These are phyloP conservation scores for Fusarium brevicatenulatum DNA, from an alignment of 2,329 filamentous ascomycete species.

Conservation along the genomic window DNA sequence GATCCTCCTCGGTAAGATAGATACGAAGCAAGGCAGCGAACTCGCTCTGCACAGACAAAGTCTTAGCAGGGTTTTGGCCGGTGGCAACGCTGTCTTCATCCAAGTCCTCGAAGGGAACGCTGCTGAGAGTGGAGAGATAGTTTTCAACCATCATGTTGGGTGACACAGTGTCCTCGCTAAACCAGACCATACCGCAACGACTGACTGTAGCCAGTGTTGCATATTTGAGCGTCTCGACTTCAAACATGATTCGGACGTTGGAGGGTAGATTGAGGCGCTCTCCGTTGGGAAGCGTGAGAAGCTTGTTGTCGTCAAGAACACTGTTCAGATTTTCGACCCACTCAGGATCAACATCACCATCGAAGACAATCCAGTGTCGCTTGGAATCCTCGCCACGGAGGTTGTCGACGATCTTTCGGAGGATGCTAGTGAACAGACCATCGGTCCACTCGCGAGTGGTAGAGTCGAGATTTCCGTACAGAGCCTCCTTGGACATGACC, in stretches of 20 bases:
- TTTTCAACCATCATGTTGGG: conserved; percentile 91
- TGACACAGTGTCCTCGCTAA: conserved; percentile 96
- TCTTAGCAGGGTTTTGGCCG: conserved; percentile 80
- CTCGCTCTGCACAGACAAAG: conserved; percentile 79
- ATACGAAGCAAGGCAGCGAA: conserved; percentile 82
- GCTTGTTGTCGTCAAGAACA: conserved; percentile 98
- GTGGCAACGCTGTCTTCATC: conserved; percentile 89
- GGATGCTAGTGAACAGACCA: conserved; percentile 95
- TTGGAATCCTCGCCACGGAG: conserved; percentile 96
- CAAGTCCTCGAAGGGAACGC: conserved; percentile 89
- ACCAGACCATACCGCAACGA: conserved; percentile 99
- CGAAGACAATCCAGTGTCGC: conserved; percentile 99
- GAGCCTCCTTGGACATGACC: conserved; percentile 98
- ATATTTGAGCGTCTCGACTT: conserved; percentile 97
- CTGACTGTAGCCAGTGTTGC: conserved; percentile 98
- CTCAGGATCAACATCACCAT: conserved; percentile 98
- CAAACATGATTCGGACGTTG: conserved; percentile 99
- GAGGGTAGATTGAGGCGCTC: conserved; percentile 93
- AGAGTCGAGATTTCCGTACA: conserved; percentile 95
- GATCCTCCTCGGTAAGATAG: conserved; percentile 80
- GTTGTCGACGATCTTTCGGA: conserved; percentile 98
- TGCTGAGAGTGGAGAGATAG: conserved; percentile 85
- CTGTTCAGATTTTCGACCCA: conserved; percentile 99
- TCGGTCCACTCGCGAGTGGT: conserved; percentile 99
- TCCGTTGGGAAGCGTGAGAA: conserved; percentile 95